Evolutionary conservation across 495 filamentous ascomycete genomes (phyloP).

Genomic region (Daldinia childiae): DNA sequence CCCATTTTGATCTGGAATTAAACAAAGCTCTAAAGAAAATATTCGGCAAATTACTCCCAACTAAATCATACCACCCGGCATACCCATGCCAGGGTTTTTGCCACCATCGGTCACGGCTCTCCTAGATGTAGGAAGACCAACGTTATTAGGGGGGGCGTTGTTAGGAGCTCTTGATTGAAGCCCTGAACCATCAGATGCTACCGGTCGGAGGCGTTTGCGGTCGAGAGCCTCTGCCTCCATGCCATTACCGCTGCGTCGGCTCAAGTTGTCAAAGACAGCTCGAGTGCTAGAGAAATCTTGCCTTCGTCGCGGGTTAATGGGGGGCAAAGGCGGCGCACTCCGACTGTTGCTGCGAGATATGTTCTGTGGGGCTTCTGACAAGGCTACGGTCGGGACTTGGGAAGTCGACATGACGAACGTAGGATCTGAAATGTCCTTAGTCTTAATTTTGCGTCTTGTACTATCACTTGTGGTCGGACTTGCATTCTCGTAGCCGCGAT

Average conservation of each 20-base stretch:
- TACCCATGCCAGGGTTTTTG: constrained; percentile 44
- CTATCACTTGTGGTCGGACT: constrained; percentile 39
- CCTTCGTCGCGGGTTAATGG: constrained; percentile 73
- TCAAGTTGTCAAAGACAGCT: constrained; percentile 63
- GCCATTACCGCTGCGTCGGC: constrained; percentile 51
- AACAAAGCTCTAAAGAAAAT: constrained; percentile 19
- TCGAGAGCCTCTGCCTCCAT: constrained; percentile 44
- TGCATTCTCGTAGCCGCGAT: constrained; percentile 39
- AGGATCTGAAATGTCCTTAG: constrained; percentile 84
- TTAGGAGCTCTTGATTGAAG: constrained; percentile 52
- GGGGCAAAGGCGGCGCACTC: constrained; percentile 69
- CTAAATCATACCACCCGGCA: constrained; percentile 59
- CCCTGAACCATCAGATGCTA: constrained; percentile 58
- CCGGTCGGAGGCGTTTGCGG: constrained; percentile 64
- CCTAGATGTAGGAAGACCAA: constrained; percentile 48
- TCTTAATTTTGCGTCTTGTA: constrained; percentile 73
- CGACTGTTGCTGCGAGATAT: constrained; percentile 47
- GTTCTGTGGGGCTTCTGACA: constrained; percentile 55
- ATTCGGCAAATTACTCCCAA: constrained; percentile 19
- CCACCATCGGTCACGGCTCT: constrained; percentile 45
- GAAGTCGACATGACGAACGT: constrained; percentile 81
- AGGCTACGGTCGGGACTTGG: constrained; percentile 70
- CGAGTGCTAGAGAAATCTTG: constrained; percentile 66
- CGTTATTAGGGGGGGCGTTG: constrained; percentile 49
- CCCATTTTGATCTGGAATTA: constrained; percentile 28